Base-by-base conservation (phyloP, 2,329 filamentous ascomycete genomes). In the Pyricularia pennisetigena region DNA sequence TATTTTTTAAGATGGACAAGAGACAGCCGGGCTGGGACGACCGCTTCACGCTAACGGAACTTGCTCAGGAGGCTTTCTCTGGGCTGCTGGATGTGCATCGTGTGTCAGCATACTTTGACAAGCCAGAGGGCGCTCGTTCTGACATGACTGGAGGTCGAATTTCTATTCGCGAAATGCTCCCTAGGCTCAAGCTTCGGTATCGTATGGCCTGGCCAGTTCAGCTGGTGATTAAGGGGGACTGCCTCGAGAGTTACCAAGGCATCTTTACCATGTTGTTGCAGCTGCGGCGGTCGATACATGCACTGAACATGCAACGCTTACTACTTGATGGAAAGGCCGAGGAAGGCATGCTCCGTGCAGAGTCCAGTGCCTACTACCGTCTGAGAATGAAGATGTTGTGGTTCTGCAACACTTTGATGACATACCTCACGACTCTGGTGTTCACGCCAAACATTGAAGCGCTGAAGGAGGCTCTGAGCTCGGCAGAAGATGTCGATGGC, bases 191-290 rank as follows among this genome's bases (percentile, higher is more conserved):
- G 26, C 80, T 94, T 26, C 83, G 84, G 63, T 95, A 93, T 74
- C 83, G 86, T 2, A 83, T 95, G 68, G 80, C 85, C 7, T 90
- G 87, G 87, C 83, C 87, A 1, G 80, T 88, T 20, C 84, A 83
- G 68, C 94, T 97, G 74, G 86, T 97, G 30, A 82, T 97, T 63
- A 88, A 88, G 1, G 85, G 87, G 64, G 81, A 85, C 3, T 87
- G 87, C 7, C 82, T 93, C 26, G 75, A 78, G 0, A 81, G 84
- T 3, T 97, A 97, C 74, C 90, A 92, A 73, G 80, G 84, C 28
- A 80, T 94, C 4, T 93, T 92, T 72, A 89, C 87, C 0, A 84
- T 97, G 9, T 82, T 97, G 0, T 82, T 97, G 32, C 94, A 97
- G 75, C 81, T 92, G 29, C 88, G 89, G 67, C 86, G 93, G 64